Base-by-base conservation (phyloP, 805 yeast species). In the Metschnikowia henanensis region DNA sequence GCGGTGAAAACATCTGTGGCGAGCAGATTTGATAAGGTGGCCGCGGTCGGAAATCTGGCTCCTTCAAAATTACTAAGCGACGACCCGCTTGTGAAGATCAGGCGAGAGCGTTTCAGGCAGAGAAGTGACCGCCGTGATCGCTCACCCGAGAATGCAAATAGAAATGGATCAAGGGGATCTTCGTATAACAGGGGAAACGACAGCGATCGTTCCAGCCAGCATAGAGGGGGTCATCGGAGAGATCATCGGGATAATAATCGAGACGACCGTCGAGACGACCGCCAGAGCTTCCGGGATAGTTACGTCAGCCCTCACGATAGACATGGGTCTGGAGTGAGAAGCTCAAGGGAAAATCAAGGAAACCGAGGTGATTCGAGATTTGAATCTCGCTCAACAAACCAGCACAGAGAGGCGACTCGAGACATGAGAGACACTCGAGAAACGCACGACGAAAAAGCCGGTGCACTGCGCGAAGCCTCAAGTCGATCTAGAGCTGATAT, bases 41-140 rank as follows among this genome's bases (percentile, higher is more conserved):
- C 63, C 5, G 46, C 49, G 12, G 50, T 48, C 29, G 63, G 69
- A 49, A 35, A 50, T 51, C 35, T 39, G 45, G 38, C 43, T 35
- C 19, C 53, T 60, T 30, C 26, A 57, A 58, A 20, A 6, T 8
- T 34, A 57, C 30, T 42, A 28, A 51, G 39, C 6, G 70, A 77
- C 32, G 86, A 81, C 52, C 86, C 86, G 1, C 65, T 81, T 65
- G 53, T 69, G 32, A 66, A 61, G 43, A 72, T 79, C 8, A 65
- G 66, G 19, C 52, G 46, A 43, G 43, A 55, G 21, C 37, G 30
- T 6, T 29, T 43, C 36, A 30, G 34, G 34, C 34, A 28, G 25
- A 30, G 43, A 29, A 21, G 39, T 33, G 41, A 37, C 16, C 17
- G 21, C 19, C 16, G 39, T 6, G 45, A 42, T 6, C 19, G 37